Percentiles rank a stretch among this genome's conserved stretches.
phyloP scores from a whole-genome alignment of 441 rosid genomes.

The Cnidoscolus chayamansa region DNA sequence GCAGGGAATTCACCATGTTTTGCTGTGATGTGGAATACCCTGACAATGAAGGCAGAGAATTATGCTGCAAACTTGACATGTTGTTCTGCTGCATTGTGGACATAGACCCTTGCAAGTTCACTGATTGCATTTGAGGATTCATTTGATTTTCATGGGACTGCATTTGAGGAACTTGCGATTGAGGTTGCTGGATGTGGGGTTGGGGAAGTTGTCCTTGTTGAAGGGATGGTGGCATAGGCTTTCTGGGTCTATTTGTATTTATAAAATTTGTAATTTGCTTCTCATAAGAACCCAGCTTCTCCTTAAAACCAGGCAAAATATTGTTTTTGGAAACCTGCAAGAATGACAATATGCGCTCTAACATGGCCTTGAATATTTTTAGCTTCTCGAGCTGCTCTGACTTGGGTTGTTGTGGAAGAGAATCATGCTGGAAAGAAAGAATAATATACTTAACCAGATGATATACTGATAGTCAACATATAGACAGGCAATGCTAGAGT shows the following conservation, averaged over 20 bases:
- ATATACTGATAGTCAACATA: background rate
- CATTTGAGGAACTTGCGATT: conserved; percentile 55
- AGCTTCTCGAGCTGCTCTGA: conserved; percentile 75
- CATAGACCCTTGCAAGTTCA: conserved; percentile 53
- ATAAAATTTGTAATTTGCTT: conserved; percentile 67
- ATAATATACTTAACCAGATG: background rate
- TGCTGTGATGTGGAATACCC: conserved; percentile 52
- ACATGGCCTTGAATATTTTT: conserved; percentile 51
- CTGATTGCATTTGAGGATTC: conserved; percentile 73
- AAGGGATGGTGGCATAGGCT: conserved; percentile 35
- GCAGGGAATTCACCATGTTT: conserved; percentile 59
- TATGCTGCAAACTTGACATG: conserved; percentile 63
- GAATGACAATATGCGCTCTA: conserved; percentile 60
- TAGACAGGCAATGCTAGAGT: background rate
- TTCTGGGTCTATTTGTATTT: conserved; percentile 56
- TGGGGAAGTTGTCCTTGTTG: conserved; percentile 73
- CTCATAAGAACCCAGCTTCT: conserved; percentile 67
- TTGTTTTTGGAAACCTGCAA: conserved; percentile 55
- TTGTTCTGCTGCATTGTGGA: conserved; percentile 59
- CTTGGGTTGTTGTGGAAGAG: conserved; percentile 70
- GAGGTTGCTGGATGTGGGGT: conserved; percentile 60
- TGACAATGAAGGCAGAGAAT: conserved; percentile 56
- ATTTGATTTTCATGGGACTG: conserved; percentile 72
- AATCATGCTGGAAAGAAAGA: conserved; percentile 39
- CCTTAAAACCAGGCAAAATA: conserved; percentile 48